Conservation (phyloP, 495 filamentous ascomycete species). For the Xylaria castorea region DNA sequence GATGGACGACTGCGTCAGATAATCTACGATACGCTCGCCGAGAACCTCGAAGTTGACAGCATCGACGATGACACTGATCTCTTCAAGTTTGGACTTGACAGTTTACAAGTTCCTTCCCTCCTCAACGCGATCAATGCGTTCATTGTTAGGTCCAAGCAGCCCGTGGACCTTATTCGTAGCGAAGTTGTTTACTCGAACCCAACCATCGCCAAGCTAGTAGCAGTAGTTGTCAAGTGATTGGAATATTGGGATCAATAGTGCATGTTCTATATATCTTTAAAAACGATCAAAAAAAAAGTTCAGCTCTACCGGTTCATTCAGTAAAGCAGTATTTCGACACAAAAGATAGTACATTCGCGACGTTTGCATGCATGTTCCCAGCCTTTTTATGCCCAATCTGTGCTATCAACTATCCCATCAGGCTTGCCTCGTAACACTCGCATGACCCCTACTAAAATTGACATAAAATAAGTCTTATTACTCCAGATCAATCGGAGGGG, state of each 20-base stretch:
- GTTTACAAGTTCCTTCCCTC: constrained; percentile 48
- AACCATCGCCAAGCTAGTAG: constrained; percentile 25
- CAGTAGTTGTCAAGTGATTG: not conserved
- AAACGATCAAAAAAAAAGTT: not conserved
- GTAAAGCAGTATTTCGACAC: no score
- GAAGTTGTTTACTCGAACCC: constrained; percentile 32
- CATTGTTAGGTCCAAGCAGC: constrained; percentile 22
- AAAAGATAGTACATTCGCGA: no score
- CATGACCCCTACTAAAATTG: no score
- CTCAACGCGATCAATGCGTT: not conserved
- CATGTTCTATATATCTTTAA: not conserved
- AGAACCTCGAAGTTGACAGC: not conserved
- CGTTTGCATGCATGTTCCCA: no score
- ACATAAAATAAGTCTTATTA: no score
- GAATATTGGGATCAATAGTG: not conserved
- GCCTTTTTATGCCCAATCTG: no score
- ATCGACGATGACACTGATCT: constrained; percentile 39
- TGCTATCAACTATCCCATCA: no score
- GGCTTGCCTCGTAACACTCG: no score
- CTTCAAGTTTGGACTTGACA: constrained; percentile 52
- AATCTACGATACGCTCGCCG: not conserved
- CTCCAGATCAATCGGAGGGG: no score
- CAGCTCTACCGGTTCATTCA: no score
- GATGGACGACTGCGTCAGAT: not conserved
- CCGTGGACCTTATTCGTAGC: constrained; percentile 20